Evolutionary conservation across 805 yeast species (phyloP).

Genomic region (Saturnispora kantuleensis): DNA sequence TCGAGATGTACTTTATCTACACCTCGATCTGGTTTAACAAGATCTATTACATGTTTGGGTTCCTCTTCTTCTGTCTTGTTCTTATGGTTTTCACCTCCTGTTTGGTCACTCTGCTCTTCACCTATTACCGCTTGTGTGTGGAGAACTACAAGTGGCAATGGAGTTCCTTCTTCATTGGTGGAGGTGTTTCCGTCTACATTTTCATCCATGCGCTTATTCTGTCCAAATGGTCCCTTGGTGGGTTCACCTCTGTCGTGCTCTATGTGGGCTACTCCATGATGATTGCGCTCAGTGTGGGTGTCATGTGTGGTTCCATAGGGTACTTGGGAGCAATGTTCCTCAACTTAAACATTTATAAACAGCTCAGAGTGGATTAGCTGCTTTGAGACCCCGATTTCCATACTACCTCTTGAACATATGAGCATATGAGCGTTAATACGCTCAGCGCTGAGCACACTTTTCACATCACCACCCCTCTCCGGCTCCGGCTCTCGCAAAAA

Average conservation of each 20-base stretch:
- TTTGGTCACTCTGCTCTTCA: slow-evolving; percentile 67
- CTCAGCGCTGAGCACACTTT: not conserved
- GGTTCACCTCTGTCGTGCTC: slow-evolving; percentile 63
- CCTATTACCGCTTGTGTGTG: slow-evolving; percentile 75
- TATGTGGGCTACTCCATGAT: slow-evolving; percentile 77
- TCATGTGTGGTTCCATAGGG: slow-evolving; percentile 85
- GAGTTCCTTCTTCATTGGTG: slow-evolving; percentile 80
- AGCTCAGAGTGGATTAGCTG: slow-evolving; percentile 70
- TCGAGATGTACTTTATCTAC: slow-evolving; percentile 88
- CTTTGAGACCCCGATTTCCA: not conserved
- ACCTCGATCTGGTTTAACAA: slow-evolving; percentile 89
- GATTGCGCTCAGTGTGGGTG: slow-evolving; percentile 59
- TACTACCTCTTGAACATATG: not conserved
- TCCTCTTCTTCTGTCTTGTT: slow-evolving; percentile 79
- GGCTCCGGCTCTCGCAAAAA: not conserved
- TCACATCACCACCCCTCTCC: not conserved
- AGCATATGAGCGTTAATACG: not conserved
- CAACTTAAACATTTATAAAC: slow-evolving; percentile 68
- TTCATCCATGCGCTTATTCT: slow-evolving; percentile 75
- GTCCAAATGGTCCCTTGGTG: slow-evolving; percentile 60
- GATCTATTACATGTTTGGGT: slow-evolving; percentile 96
- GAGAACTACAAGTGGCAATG: slow-evolving; percentile 98
- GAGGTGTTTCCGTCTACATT: slow-evolving; percentile 80
- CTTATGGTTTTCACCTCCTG: slow-evolving; percentile 75
- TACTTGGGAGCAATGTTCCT: slow-evolving; percentile 65